Evolutionary conservation across 257 asterid species (phyloP).

Genomic region (Gentiana macrophylla): DNA sequence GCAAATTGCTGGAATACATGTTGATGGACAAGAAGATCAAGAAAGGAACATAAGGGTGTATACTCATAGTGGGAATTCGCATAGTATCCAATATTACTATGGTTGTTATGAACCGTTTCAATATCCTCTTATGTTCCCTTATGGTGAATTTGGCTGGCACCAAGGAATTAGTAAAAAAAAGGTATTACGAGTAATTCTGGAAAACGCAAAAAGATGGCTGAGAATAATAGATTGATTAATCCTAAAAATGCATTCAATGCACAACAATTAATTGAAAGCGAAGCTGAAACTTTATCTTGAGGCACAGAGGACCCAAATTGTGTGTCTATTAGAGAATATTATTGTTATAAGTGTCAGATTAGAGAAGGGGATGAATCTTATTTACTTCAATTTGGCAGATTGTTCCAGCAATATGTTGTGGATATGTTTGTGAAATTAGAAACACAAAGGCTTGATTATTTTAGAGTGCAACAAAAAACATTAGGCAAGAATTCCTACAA

Average conservation of each 20-base stretch:
- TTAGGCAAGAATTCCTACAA: not conserved
- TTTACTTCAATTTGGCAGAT: not conserved
- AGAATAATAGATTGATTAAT: no score
- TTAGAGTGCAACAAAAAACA: not conserved
- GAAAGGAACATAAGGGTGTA: not conserved
- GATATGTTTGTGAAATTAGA: not conserved
- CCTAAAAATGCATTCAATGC: not conserved
- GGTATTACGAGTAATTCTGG: no score
- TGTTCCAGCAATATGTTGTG: not conserved
- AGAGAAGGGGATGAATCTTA: not conserved
- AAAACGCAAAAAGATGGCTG: not conserved
- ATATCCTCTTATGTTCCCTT: not conserved
- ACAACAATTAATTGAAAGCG: not conserved
- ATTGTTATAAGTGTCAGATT: not conserved
- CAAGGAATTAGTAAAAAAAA: not conserved
- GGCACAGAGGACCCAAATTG: not conserved
- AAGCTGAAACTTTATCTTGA: no score
- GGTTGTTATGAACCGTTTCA: not conserved
- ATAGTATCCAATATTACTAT: not conserved
- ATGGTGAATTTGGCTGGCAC: not conserved
- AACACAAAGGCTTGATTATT: not conserved
- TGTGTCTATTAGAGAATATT: not conserved
- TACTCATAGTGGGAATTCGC: no score
- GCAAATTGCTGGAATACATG: not conserved
- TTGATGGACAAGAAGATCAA: not conserved